Base-by-base conservation (phyloP, 192 early-diverging fungal species). In the Entrophospora sp. region DNA sequence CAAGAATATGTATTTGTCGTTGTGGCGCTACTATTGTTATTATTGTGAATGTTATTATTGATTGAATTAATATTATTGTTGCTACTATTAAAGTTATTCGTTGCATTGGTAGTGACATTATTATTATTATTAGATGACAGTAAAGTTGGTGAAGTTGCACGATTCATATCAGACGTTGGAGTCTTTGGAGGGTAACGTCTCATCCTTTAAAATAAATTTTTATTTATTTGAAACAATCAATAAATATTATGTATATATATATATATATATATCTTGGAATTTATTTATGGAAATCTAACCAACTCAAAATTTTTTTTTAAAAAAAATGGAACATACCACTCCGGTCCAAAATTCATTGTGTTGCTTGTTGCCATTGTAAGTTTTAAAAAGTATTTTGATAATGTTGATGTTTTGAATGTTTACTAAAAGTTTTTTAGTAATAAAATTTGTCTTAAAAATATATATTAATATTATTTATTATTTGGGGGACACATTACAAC, bases 331-430 rank as follows among this genome's bases (percentile, higher is more conserved):
- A 42, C 63, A 69, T 83, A 87, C 87, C 88, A 90, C 73, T 88
- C 84, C 35, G 88, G 86, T 67, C 88, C 87, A 75, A 90, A 90
- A 78, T 90, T 90, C 87, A 90, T 86, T 30, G 79, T 83, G 53
- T 79, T 77, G 46, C 64, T 66, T 22, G 64, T 22, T 25, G 64
- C 64, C 64, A 66, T 66, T 42, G 53, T 63, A 46, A 25, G 5
- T 58, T 58, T n/a, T n/a, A n/a, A n/a, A n/a, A n/a, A n/a, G n/a
- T n/a, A n/a, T n/a, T n/a, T n/a, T n/a, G n/a, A n/a, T n/a, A n/a
- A n/a, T n/a, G n/a, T n/a, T n/a, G n/a, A n/a, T n/a, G n/a, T n/a
- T n/a, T n/a, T n/a, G n/a, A n/a, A n/a, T n/a, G n/a, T n/a, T n/a
- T n/a, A n/a, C n/a, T n/a, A n/a, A n/a, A n/a, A n/a, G n/a, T n/a